These are phyloP conservation scores for Sonneratia alba DNA, from an alignment of 345 rosid species.

Conservation along the genomic window DNA sequence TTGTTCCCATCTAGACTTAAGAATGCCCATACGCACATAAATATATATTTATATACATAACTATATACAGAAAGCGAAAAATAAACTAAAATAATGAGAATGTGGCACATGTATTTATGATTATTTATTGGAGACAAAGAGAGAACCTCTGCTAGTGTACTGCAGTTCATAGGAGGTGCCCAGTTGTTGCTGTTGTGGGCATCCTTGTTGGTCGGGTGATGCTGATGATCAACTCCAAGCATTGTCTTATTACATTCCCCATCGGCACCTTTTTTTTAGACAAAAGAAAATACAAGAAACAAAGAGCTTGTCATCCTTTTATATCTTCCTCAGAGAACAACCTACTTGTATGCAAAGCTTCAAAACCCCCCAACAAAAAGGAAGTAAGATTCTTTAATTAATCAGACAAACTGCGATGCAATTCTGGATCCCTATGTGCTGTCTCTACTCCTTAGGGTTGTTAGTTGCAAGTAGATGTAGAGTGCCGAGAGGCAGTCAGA, in stretches of 20 bases:
- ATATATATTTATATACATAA: neutral
- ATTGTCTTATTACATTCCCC: constrained; percentile 33
- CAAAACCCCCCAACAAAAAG: neutral
- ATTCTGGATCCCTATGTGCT: neutral
- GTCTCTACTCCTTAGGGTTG: neutral
- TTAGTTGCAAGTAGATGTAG: neutral
- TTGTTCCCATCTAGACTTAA: too few relatives aligned
- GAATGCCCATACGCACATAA: too few relatives aligned
- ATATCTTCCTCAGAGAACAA: neutral
- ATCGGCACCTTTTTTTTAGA: constrained; percentile 11
- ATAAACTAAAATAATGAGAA: neutral
- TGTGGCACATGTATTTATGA: too few relatives aligned
- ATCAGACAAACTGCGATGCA: neutral
- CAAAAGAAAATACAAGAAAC: constrained; percentile 19
- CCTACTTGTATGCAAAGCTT: neutral
- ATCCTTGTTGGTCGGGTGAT: neutral
- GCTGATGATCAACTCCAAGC: constrained; percentile 40
- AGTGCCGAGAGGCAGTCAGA: neutral
- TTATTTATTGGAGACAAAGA: constrained; percentile 4
- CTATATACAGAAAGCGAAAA: neutral
- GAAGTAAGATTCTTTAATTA: neutral
- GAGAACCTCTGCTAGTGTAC: constrained; percentile 60
- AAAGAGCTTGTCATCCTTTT: constrained; percentile 27
- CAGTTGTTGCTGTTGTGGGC: constrained; percentile 24
- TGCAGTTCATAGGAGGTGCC: constrained; percentile 59